Conservation (phyloP, 371 early-diverging fungal species). For the Phascolomyces articulosus region DNA sequence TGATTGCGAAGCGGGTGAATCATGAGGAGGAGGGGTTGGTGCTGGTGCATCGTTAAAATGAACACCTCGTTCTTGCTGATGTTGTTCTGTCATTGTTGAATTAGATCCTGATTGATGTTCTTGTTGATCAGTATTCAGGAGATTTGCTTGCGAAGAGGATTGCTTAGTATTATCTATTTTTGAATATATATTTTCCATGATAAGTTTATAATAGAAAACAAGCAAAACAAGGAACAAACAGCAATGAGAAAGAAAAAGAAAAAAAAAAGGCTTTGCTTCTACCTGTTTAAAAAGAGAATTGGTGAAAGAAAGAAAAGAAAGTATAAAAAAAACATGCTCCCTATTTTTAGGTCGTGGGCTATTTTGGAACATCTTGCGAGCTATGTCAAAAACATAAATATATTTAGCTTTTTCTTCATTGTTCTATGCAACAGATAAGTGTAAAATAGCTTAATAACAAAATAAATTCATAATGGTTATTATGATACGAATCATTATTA, state of each 20-base stretch:
- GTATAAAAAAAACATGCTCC: not conserved
- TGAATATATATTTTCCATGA: not conserved
- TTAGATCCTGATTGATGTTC: not conserved
- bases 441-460: too few relatives aligned
- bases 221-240: too few relatives aligned
- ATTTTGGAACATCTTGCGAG: not conserved
- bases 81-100: not conserved
- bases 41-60: not conserved
- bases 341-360: not conserved
- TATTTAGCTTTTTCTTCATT: too few relatives aligned
- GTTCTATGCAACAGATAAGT: too few relatives aligned
- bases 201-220: not conserved
- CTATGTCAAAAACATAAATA: too few relatives aligned
- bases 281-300: not conserved
- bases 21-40: constrained; percentile 6
- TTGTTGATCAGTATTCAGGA: not conserved
- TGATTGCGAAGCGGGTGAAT: constrained; percentile 7
- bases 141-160: not conserved
- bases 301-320: not conserved
- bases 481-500: too few relatives aligned
- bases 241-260: not conserved
- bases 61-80: not conserved
- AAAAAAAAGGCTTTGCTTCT: not conserved
- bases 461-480: too few relatives aligned
- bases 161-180: not conserved